Base-by-base conservation (phyloP, 768 basidiomycete genomes). In the Termitomyces sp. region DNA sequence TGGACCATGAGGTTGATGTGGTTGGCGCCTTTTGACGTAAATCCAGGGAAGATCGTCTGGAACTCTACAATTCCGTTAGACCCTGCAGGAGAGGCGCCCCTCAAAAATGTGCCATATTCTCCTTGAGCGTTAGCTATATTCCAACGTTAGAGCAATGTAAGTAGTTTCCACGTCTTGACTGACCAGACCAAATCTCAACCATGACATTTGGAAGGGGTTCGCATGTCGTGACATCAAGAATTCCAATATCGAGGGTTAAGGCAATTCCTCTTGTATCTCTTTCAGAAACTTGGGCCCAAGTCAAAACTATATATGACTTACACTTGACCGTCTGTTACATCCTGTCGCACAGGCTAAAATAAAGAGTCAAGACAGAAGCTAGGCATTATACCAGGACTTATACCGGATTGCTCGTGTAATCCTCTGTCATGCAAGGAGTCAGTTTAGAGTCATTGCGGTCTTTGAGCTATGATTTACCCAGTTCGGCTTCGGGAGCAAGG, bases 61-160 rank as follows among this genome's bases (percentile, higher is more conserved):
- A 77, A 72, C 61, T 76, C 75, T 42, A 72, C 75, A 55, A 77
- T 72, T 16, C 76, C 77, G 50, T 70, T 71, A 5, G 68, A 66
- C 30, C 58, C 70, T 7, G 75, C 68, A 11, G 66, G 55, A 7
- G 63, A 68, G 2, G 72, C 75, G 18, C 76, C 77, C n/a, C 76
- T 69, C 16, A 75, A 63, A 66, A 72, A 77, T 11, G 70, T 57
- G 41, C 71, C 68, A 55, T 74, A 76, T 27, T 70, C 48, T 18
- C 76, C 75, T 15, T 64, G 55, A 7, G 73, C 71, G 41, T 76
- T 76, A n/a, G 74, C 75, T 73, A 49, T 33, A 20, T 9, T n/a
- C 3, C 22, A 6, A 31, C 34, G 18, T 55, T 7, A 45, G 54
- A 55, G 12, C 15, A 6, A 33, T 34, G 22, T 45, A 41, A 12